phyloP scores from a whole-genome alignment of 139 green algal species.

The Asterochloris erici region DNA sequence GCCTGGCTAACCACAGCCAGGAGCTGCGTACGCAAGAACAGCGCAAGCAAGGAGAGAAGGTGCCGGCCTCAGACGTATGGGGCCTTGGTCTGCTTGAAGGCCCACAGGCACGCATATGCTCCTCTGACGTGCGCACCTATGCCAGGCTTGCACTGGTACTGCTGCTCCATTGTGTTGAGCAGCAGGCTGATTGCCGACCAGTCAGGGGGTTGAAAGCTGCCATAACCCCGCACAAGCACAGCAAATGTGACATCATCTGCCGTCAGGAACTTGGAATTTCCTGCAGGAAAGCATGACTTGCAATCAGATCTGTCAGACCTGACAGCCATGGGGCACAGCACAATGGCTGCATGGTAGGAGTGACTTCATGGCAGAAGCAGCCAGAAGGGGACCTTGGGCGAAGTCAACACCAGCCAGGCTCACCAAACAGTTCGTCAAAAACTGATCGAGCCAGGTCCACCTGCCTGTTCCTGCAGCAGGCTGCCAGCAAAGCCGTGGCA shows the following conservation, averaged over 20 bases:
- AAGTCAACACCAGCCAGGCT: neutral
- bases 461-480: conserved; percentile 58
- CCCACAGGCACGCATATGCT: too few species aligned
- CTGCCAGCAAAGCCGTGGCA: conserved; percentile 75
- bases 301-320: neutral
- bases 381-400: neutral
- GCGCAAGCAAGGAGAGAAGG: too few species aligned
- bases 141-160: conserved; percentile 54
- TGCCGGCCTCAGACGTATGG: too few species aligned
- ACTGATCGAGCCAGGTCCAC: conserved; percentile 75
- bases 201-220: conserved; percentile 48
- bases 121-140: conserved; percentile 29
- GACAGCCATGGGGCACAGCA: too few species aligned
- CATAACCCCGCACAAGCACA: conserved; percentile 77
- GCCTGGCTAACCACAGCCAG: too few species aligned
- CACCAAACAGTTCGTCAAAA: conserved; percentile 79
- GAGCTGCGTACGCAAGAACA: too few species aligned
- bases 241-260: conserved; percentile 81
- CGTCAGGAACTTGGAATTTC: conserved; percentile 37
- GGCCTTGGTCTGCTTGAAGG: too few species aligned
- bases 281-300: neutral
- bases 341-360: too few species aligned
- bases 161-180: conserved; percentile 61
- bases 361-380: neutral
- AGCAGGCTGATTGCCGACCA: conserved; percentile 65